Percentiles rank a stretch among this genome's conserved stretches.
Conservation (phyloP, 345 rosid species). For the Nasturtium officinale region DNA sequence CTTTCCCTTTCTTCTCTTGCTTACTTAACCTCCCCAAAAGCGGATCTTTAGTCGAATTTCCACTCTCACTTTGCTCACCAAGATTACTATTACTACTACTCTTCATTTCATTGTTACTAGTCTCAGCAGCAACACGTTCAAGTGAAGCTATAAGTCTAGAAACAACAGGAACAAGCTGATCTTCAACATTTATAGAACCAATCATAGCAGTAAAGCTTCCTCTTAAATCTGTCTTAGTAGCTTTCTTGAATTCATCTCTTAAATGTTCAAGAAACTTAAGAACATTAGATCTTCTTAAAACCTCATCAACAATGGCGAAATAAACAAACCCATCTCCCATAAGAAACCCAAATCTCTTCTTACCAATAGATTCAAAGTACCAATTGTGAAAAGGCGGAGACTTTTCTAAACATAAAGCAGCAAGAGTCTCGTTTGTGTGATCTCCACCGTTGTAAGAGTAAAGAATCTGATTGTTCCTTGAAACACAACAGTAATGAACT, state of each 20-base stretch:
- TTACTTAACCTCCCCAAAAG: slow-evolving; percentile 59
- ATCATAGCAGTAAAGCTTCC: slow-evolving; percentile 68
- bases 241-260: slow-evolving; percentile 73
- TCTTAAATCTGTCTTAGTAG: slow-evolving; percentile 53
- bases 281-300: slow-evolving; percentile 53
- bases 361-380: slow-evolving; percentile 73
- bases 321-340: slow-evolving; percentile 68
- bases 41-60: slow-evolving; percentile 69
- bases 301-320: slow-evolving; percentile 68
- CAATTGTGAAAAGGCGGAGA: slow-evolving; percentile 71
- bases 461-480: slow-evolving; percentile 54
- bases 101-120: slow-evolving; percentile 46
- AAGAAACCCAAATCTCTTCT: slow-evolving; percentile 65
- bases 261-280: slow-evolving; percentile 67
- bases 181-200: slow-evolving; percentile 54
- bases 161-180: slow-evolving; percentile 76
- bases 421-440: slow-evolving; percentile 56
- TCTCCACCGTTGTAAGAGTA: slow-evolving; percentile 64
- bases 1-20: slow-evolving; percentile 73
- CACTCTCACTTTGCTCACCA: slow-evolving; percentile 53
- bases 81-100: slow-evolving; percentile 40
- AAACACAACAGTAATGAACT: slow-evolving; percentile 74
- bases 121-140: slow-evolving; percentile 56
- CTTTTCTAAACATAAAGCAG: slow-evolving; percentile 63
- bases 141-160: slow-evolving; percentile 62